Conservation (phyloP, 352 stramenopile species). For the Saprolegnia diclina region DNA sequence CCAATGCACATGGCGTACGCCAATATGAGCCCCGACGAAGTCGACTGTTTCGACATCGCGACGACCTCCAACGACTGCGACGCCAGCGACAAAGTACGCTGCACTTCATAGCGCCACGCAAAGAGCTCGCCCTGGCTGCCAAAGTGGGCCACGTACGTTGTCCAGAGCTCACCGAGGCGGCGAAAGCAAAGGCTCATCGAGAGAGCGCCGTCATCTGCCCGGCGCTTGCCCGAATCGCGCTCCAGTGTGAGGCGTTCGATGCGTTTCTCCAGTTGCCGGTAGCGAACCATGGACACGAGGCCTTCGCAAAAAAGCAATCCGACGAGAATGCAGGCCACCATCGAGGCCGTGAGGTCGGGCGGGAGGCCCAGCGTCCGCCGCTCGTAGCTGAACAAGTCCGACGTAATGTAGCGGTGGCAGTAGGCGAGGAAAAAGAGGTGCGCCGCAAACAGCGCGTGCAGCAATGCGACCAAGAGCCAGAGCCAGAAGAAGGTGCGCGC, state of each 20-base stretch:
- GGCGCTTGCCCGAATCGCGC: neutral
- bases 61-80: neutral
- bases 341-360: neutral
- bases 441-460: neutral
- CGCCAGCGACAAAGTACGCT: neutral
- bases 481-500: neutral
- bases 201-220: neutral
- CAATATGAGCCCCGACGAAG: neutral
- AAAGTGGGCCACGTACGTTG: neutral
- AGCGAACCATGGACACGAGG: neutral
- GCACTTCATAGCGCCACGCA: neutral
- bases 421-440: conserved; percentile 1
- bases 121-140: conserved; percentile 4
- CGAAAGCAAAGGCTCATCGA: neutral
- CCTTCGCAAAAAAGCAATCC: neutral
- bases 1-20: neutral
- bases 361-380: conserved; percentile 4
- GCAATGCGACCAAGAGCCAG: neutral
- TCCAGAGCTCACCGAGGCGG: neutral
- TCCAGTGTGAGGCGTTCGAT: neutral
- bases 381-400: neutral
- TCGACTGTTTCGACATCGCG: neutral
- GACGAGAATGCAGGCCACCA: neutral
- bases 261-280: neutral
- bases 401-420: neutral